Percentiles rank a stretch among this genome's conserved stretches.
phyloP scores from a whole-genome alignment of 2,329 filamentous ascomycete species.

The Phyllosticta capitalensis region DNA sequence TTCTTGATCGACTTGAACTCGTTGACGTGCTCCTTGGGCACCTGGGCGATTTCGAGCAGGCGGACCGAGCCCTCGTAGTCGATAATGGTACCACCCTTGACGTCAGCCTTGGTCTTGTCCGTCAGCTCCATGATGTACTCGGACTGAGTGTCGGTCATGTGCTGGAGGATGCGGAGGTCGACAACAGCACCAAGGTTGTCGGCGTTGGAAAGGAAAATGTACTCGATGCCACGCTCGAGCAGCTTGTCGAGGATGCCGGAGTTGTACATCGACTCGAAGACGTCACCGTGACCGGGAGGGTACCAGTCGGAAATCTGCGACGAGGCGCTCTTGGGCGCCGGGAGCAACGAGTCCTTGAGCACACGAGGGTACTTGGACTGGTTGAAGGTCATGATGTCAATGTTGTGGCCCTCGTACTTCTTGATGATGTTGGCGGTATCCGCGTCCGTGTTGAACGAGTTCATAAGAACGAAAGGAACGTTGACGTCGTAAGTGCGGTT shows the following conservation, averaged over 20 bases:
- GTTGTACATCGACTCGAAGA: constrained; percentile 99
- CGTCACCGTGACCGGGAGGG: constrained; percentile 96
- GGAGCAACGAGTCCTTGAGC: constrained; percentile 94
- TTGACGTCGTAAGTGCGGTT: constrained; percentile 98
- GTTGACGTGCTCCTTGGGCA: constrained; percentile 99
- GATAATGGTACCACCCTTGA: constrained; percentile 99
- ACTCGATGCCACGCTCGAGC: constrained; percentile 88
- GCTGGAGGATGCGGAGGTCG: constrained; percentile 94
- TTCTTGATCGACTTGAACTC: constrained; percentile 99
- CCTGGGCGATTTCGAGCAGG: constrained; percentile 96
- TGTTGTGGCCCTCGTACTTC: constrained; percentile 99
- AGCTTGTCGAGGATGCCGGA: constrained; percentile 96
- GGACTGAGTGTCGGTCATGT: constrained; percentile 95
- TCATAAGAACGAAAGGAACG: constrained; percentile 98
- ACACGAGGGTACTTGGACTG: constrained; percentile 97
- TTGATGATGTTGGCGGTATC: constrained; percentile 99
- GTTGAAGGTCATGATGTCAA: constrained; percentile 99
- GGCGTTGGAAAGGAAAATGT: constrained; percentile 97
- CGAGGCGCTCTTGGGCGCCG: constrained; percentile 80
- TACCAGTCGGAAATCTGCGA: constrained; percentile 96
- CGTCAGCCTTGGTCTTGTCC: constrained; percentile 99
- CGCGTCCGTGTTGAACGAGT: constrained; percentile 99
- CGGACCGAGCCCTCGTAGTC: constrained; percentile 97
- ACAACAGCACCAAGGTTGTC: constrained; percentile 98
- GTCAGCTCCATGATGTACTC: constrained; percentile 99